Percentiles rank a stretch among this genome's conserved stretches.
Conservation (phyloP, 148 eudicot species). For the Camellia granthamiana region DNA sequence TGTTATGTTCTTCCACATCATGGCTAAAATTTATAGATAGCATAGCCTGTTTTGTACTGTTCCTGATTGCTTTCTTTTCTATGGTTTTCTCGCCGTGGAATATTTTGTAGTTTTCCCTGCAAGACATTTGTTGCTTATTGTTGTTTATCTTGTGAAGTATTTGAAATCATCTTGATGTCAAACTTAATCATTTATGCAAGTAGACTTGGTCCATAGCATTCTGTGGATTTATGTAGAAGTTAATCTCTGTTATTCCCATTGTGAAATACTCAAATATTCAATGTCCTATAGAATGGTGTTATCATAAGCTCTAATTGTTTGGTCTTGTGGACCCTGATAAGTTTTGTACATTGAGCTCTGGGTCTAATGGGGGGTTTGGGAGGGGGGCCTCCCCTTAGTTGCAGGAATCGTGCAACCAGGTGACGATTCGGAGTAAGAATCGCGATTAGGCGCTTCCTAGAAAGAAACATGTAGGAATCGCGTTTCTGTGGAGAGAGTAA, state of each 20-base stretch:
- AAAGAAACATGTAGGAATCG: too few species aligned
- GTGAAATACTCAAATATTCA: not conserved
- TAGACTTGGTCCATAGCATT: conserved; percentile 5
- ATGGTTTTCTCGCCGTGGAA: not conserved
- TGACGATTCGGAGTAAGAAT: too few species aligned
- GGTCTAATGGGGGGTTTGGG: too few species aligned
- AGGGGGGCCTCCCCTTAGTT: too few species aligned
- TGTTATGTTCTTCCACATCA: conserved; percentile 10
- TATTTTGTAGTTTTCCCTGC: not conserved
- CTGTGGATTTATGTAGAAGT: not conserved
- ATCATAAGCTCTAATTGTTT: not conserved
- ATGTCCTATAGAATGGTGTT: not conserved
- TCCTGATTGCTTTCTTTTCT: not conserved
- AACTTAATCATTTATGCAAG: not conserved
- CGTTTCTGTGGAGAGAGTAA: too few species aligned
- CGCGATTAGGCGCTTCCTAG: too few species aligned
- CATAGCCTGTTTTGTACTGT: not conserved
- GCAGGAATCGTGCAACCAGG: too few species aligned
- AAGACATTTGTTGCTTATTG: too few species aligned
- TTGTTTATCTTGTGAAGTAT: not conserved
- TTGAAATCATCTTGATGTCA: not conserved
- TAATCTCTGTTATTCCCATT: not conserved
- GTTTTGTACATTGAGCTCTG: too few species aligned
- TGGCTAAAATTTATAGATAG: not conserved
- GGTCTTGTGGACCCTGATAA: too few species aligned